Conservation (phyloP, 2,329 filamentous ascomycete genomes). For the Calcarisporium arbuscula region DNA sequence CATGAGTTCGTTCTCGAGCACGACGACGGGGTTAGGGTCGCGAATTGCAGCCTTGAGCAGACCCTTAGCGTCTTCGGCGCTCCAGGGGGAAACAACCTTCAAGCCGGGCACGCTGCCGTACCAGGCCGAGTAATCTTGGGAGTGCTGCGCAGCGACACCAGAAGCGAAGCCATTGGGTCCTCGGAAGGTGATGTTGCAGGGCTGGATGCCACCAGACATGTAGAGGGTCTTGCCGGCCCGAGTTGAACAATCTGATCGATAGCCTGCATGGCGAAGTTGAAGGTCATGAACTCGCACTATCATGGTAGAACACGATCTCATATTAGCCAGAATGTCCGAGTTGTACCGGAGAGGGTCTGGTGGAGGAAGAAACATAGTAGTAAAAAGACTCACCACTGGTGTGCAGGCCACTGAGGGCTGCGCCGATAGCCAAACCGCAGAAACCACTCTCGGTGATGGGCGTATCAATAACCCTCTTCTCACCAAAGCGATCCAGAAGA, state of each 20-base stretch:
- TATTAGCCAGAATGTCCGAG: not conserved
- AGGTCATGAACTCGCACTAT: slow-evolving; percentile 99
- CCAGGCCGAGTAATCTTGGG: slow-evolving; percentile 97
- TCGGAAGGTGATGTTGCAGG: slow-evolving; percentile 99
- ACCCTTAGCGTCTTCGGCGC: slow-evolving; percentile 96
- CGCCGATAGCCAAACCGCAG: slow-evolving; percentile 85
- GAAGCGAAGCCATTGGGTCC: slow-evolving; percentile 96
- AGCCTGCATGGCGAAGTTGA: slow-evolving; percentile 99
- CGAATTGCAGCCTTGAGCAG: slow-evolving; percentile 95
- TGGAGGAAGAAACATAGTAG: too few relatives aligned
- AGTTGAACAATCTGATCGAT: slow-evolving; percentile 99
- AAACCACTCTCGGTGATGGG: slow-evolving; percentile 98
- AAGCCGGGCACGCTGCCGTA: slow-evolving; percentile 96
- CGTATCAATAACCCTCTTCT: slow-evolving; percentile 95
- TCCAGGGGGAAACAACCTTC: slow-evolving; percentile 96
- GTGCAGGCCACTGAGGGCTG: slow-evolving; percentile 88
- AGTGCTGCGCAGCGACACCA: slow-evolving; percentile 96
- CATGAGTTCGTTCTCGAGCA: slow-evolving; percentile 82
- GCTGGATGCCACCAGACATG: slow-evolving; percentile 99
- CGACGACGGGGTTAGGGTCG: slow-evolving; percentile 93
- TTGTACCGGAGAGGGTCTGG: too few relatives aligned
- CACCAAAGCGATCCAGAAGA: slow-evolving; percentile 91
- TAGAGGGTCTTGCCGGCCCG: slow-evolving; percentile 97
- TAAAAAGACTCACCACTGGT: slow-evolving; percentile 67
- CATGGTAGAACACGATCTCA: not conserved